A percentile compares a stretch with the other conserved stretches of the same genome.
phyloP scores from a whole-genome alignment of 192 early-diverging fungal genomes.

The Coemansia sp. region DNA sequence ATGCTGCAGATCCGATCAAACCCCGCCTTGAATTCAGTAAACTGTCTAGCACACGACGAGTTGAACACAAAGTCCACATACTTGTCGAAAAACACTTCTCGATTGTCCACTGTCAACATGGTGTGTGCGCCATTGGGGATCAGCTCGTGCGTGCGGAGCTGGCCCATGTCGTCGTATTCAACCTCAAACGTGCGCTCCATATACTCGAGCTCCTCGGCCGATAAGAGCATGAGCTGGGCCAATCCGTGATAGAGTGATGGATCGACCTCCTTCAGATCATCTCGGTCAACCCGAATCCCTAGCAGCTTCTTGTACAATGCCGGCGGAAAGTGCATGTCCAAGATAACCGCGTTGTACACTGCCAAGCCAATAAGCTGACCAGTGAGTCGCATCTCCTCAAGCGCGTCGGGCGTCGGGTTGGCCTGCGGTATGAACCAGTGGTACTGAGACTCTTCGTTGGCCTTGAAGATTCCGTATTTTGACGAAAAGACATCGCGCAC shows the following conservation, averaged over 20 bases:
- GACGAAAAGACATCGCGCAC: slow-evolving; percentile 86
- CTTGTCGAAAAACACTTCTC: slow-evolving; percentile 78
- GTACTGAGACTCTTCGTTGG: slow-evolving; percentile 79
- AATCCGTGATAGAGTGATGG: slow-evolving; percentile 80
- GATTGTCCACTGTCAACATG: slow-evolving; percentile 71
- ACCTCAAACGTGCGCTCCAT: slow-evolving; percentile 85
- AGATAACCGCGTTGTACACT: slow-evolving; percentile 89
- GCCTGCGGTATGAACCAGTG: slow-evolving; percentile 81
- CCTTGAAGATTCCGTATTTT: slow-evolving; percentile 82
- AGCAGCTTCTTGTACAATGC: slow-evolving; percentile 90
- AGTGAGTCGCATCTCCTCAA: slow-evolving; percentile 84
- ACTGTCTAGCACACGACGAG: slow-evolving; percentile 66
- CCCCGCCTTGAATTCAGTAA: slow-evolving; percentile 80
- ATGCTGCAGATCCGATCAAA: slow-evolving; percentile 74
- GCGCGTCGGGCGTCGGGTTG: slow-evolving; percentile 51
- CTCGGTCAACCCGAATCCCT: slow-evolving; percentile 62
- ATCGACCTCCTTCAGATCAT: slow-evolving; percentile 77
- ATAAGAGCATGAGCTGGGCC: slow-evolving; percentile 66
- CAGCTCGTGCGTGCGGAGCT: slow-evolving; percentile 65
- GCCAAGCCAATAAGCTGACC: slow-evolving; percentile 90
- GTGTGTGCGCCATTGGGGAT: slow-evolving; percentile 66
- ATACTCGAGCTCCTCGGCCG: slow-evolving; percentile 68
- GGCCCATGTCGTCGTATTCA: slow-evolving; percentile 70
- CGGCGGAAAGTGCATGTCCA: slow-evolving; percentile 88
- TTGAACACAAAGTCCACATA: slow-evolving; percentile 83